Base-by-base conservation (phyloP, 1,139 yeast genomes). In the Suhomyces ambrosiae region DNA sequence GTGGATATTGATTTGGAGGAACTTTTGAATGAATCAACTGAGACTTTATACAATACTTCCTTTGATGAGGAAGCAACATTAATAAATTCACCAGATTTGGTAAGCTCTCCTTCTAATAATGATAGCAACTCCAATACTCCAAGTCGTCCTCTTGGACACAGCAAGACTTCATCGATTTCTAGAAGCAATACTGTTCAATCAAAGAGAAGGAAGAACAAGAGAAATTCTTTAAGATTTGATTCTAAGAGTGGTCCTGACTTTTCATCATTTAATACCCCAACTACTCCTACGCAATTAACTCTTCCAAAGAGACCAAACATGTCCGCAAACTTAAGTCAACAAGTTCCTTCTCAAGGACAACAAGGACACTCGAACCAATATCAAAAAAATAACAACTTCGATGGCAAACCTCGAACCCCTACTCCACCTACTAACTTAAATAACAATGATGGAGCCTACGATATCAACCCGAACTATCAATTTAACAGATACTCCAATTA, bases 51-150 rank as follows among this genome's bases (percentile, higher is more conserved):
- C n/a, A 59, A 59, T 35, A 47, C 52, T 17, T 60, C 67, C n/a
- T 61, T 63, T 47, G 73, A 65, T 36, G 72, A 66, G 35, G 72
- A 65, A 18, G 56, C 60, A 4, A 61, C 68, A 2, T 52, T 61
- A 32, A 52, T 58, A 14, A 59, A 50, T 30, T 56, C 65, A 10
- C 63, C 65, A 1, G 65, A 61, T 28, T 35, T 42, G 14, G 39
- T 26, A 26, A 49, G 43, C 21, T 49, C 44, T 13, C 37, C 40
- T 9, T 38, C 42, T 8, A 33, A 30, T 23, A 40, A 27, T 23
- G 34, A 35, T 7, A 38, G 31, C 33, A 40, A 21, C 30, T 30
- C 33, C 23, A 43, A 45, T 13, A 41, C 46, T 3, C 45, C 47
- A 11, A 40, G 34, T 24, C 43, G 44, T 31, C 30, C 27, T 10